These are phyloP conservation scores for Chondrostereum purpureum DNA, from an alignment of 1,284 basidiomycete species.

Conservation along the genomic window DNA sequence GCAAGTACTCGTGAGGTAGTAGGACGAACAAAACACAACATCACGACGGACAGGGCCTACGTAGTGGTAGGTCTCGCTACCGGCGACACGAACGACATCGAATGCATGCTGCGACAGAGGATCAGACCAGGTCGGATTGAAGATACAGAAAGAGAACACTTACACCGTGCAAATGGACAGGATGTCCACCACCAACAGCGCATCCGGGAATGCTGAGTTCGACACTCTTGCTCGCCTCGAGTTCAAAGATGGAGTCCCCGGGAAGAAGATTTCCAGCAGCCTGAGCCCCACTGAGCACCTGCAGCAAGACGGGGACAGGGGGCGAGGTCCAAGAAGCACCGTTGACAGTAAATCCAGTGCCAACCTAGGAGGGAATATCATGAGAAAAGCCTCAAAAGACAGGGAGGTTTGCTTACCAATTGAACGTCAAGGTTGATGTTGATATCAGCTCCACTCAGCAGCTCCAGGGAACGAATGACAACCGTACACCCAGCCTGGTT, in stretches of 20 bases:
- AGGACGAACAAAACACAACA: not conserved
- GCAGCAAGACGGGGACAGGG: slow-evolving; percentile 12
- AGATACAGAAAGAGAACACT: slow-evolving; percentile 8
- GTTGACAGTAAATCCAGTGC: slow-evolving; percentile 9
- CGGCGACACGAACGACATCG: slow-evolving; percentile 32
- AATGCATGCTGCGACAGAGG: slow-evolving; percentile 35
- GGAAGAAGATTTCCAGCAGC: slow-evolving; percentile 19
- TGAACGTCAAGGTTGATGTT: not conserved
- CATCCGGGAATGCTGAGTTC: slow-evolving; percentile 20
- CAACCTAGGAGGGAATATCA: not conserved
- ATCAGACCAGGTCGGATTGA: not conserved
- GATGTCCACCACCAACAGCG: slow-evolving; percentile 23
- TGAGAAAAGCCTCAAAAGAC: not conserved
- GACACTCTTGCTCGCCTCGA: slow-evolving; percentile 24
- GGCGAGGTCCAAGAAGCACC: slow-evolving; percentile 7
- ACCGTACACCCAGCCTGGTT: too few relatives aligned
- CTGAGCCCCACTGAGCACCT: slow-evolving; percentile 18
- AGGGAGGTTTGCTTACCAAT: not conserved
- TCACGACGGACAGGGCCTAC: slow-evolving; percentile 26
- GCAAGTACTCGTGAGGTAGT: not conserved
- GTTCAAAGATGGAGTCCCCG: slow-evolving; percentile 17
- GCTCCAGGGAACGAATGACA: too few relatives aligned
- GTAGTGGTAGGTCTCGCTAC: slow-evolving; percentile 29
- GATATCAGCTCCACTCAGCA: too few relatives aligned
- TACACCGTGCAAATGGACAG: slow-evolving; percentile 30